These are phyloP conservation scores for Alternaria ethzedia DNA, from an alignment of 2,329 filamentous ascomycete genomes.

Conservation along the genomic window DNA sequence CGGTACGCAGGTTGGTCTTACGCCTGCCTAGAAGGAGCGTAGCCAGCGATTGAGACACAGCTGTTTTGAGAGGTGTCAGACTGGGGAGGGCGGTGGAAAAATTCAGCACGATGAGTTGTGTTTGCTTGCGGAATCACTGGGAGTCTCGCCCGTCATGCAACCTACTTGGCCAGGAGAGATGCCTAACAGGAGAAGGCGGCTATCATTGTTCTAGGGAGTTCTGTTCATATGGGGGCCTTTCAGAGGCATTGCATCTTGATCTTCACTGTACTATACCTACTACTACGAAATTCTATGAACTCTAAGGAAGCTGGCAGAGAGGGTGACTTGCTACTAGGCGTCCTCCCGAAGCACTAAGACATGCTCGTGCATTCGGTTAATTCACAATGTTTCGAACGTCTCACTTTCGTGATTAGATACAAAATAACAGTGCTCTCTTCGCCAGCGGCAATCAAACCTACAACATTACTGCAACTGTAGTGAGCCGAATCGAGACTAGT, in stretches of 20 bases:
- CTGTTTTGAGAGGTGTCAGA: conserved; percentile 15
- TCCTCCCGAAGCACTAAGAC: neutral
- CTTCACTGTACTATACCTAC: neutral
- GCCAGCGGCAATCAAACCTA: neutral
- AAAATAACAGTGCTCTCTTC: neutral
- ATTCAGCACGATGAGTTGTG: conserved; percentile 9
- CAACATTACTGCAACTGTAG: neutral
- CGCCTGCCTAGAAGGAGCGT: conserved; percentile 24
- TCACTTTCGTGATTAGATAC: neutral
- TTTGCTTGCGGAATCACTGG: conserved; percentile 6
- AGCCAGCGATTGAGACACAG: neutral
- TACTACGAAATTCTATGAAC: neutral
- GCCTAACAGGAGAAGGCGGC: neutral
- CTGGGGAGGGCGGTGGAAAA: neutral
- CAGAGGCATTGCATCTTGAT: neutral
- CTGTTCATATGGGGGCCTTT: neutral
- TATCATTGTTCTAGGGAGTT: conserved; percentile 4
- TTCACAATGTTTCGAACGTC: neutral
- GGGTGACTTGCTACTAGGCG: neutral
- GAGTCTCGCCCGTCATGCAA: neutral
- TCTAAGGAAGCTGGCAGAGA: neutral
- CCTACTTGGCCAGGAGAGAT: neutral
- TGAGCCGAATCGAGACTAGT: conserved; percentile 11
- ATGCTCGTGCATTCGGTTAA: neutral
- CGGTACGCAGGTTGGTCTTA: conserved; percentile 40